Percentiles rank a stretch among this genome's conserved stretches.
Evolutionary conservation across 78 protist genomes (phyloP).

Genomic region (Dictyostelium brefeldianum): DNA sequence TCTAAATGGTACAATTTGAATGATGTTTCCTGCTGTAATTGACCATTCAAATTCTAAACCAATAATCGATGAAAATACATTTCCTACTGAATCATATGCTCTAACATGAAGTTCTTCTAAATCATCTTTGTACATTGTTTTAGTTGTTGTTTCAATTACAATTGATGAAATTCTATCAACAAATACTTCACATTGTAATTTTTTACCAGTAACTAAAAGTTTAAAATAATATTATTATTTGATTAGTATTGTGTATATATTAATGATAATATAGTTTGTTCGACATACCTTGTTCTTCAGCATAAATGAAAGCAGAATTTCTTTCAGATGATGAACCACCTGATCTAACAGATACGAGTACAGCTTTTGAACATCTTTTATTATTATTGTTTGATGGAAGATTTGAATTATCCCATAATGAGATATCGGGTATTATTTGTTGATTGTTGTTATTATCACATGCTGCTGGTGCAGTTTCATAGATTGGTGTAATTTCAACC

Average conservation of each 20-base stretch:
- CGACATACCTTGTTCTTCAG: conserved; percentile 56
- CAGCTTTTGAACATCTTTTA: conserved; percentile 45
- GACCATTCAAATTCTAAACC: conserved; percentile 86
- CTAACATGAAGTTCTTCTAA: conserved; percentile 55
- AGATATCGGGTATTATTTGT: neutral
- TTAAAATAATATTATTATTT: neutral
- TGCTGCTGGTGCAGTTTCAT: conserved; percentile 12
- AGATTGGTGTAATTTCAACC: conserved; percentile 43
- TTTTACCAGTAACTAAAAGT: conserved; percentile 63
- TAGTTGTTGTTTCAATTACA: conserved; percentile 78
- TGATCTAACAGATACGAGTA: conserved; percentile 26
- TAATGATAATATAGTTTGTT: neutral
- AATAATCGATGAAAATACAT: conserved; percentile 74
- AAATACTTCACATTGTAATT: conserved; percentile 85
- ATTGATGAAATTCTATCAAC: conserved; percentile 78
- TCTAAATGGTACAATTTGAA: conserved; percentile 82
- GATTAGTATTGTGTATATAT: neutral
- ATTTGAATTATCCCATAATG: conserved; percentile 12
- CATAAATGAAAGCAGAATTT: conserved; percentile 68
- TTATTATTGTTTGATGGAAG: neutral
- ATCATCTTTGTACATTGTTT: conserved; percentile 82
- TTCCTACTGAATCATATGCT: conserved; percentile 82
- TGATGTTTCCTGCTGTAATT: conserved; percentile 23
- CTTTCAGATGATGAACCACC: conserved; percentile 22
- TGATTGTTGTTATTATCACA: conserved; percentile 3